A percentile compares a stretch with the other conserved stretches of the same genome.
phyloP scores from a whole-genome alignment of 495 filamentous ascomycete genomes.

The Talaromyces proteolyticus region DNA sequence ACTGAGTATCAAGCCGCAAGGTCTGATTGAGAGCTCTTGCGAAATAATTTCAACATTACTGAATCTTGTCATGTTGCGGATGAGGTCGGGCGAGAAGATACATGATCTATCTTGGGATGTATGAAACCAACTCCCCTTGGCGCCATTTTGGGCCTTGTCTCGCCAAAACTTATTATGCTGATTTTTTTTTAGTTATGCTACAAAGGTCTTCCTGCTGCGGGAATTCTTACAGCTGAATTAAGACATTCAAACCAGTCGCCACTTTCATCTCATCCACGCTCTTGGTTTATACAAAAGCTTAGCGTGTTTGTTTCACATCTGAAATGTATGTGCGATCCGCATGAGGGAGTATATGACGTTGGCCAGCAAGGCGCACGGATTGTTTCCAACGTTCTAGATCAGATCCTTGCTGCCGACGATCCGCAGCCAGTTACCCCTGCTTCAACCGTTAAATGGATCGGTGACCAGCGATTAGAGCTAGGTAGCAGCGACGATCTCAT shows the following conservation, averaged over 20 bases:
- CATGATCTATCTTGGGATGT: constrained; percentile 1
- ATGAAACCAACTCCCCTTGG: neutral
- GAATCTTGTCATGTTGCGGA: neutral
- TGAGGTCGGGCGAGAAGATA: neutral
- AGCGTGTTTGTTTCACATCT: neutral
- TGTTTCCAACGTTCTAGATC: neutral
- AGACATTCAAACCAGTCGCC: neutral
- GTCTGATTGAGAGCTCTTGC: neutral
- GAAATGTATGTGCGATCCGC: neutral
- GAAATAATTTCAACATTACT: constrained; percentile 1
- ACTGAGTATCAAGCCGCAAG: neutral
- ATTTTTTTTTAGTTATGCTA: constrained; percentile 5
- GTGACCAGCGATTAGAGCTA: neutral
- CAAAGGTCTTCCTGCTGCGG: constrained; percentile 8
- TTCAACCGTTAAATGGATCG: neutral
- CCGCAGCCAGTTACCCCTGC: neutral
- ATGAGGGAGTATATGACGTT: neutral
- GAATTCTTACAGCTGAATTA: constrained; percentile 5
- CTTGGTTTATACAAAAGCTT: neutral
- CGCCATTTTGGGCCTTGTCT: neutral
- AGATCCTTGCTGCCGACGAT: neutral
- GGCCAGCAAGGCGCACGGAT: neutral
- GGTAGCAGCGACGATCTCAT: neutral
- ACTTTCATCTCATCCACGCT: neutral
- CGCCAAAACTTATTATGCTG: neutral